These are phyloP conservation scores for Botryotinia calthae DNA, from an alignment of 2,329 filamentous ascomycete genomes.

Conservation along the genomic window DNA sequence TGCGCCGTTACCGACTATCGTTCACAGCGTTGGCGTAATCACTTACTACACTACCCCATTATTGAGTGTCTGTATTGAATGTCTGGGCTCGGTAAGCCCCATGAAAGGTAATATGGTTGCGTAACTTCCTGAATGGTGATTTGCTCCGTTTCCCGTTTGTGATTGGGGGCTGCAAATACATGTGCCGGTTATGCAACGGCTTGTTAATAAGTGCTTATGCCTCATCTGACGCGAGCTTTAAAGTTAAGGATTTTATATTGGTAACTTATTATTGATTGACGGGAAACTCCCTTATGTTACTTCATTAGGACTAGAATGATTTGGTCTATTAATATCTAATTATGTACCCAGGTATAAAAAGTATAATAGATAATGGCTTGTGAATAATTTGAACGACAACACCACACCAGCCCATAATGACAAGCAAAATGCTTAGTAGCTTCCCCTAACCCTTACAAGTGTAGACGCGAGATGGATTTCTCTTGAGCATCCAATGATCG, in stretches of 20 bases:
- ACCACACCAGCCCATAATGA: not conserved
- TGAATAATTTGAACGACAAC: not conserved
- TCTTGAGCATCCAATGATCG: not conserved
- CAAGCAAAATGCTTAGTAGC: not conserved
- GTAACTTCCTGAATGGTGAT: not conserved
- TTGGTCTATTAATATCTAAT: not conserved
- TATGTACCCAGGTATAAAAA: not conserved
- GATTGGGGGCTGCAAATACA: not conserved
- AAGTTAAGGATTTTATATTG: not conserved
- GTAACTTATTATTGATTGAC: not conserved
- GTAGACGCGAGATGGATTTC: not conserved
- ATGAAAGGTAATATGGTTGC: not conserved
- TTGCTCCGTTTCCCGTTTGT: not conserved
- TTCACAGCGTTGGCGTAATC: not conserved
- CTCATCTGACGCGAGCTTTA: not conserved
- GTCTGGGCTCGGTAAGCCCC: not conserved
- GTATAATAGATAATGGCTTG: not conserved
- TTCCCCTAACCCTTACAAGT: not conserved
- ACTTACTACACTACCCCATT: not conserved
- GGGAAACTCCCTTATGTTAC: not conserved
- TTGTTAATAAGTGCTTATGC: conserved; percentile 1
- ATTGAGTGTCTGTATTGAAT: not conserved
- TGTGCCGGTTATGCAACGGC: not conserved
- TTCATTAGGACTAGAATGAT: not conserved
- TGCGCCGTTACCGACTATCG: not conserved